Conservation (phyloP, 2,329 filamentous ascomycete species). For the Chaetomium sp. region DNA sequence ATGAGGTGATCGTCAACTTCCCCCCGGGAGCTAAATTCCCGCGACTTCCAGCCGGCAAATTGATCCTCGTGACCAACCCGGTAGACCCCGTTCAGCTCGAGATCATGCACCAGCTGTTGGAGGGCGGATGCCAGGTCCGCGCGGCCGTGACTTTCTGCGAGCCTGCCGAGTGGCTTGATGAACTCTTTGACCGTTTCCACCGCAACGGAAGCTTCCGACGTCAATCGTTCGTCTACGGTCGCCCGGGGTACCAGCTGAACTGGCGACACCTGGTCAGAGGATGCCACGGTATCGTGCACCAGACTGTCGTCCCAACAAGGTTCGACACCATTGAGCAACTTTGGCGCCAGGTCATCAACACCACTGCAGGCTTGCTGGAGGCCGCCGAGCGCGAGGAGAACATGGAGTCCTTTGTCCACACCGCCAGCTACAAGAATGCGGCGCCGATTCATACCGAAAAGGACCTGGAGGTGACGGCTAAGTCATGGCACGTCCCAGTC, state of each 20-base stretch:
- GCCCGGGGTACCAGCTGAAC: slow-evolving; percentile 27
- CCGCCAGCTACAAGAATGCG: slow-evolving; percentile 29
- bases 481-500: slow-evolving; percentile 20
- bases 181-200: slow-evolving; percentile 18
- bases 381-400: slow-evolving; percentile 29
- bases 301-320: slow-evolving; percentile 28
- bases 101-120: slow-evolving; percentile 34
- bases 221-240: slow-evolving; percentile 18
- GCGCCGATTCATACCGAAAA: slow-evolving; percentile 15
- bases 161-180: slow-evolving; percentile 19
- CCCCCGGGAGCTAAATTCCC: neutral
- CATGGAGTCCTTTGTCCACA: slow-evolving; percentile 37
- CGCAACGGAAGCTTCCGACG: slow-evolving; percentile 31
- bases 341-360: slow-evolving; percentile 28
- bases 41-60: neutral
- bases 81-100: slow-evolving; percentile 41
- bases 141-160: slow-evolving; percentile 34
- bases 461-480: slow-evolving; percentile 14
- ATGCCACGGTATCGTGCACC: slow-evolving; percentile 31
- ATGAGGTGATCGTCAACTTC: neutral
- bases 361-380: slow-evolving; percentile 28
- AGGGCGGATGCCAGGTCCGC: slow-evolving; percentile 36
- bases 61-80: slow-evolving; percentile 38
- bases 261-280: slow-evolving; percentile 27
- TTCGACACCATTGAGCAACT: slow-evolving; percentile 32